Base-by-base conservation (phyloP, 1,139 yeast species). In the Kurtzmaniella quercitrusa region DNA sequence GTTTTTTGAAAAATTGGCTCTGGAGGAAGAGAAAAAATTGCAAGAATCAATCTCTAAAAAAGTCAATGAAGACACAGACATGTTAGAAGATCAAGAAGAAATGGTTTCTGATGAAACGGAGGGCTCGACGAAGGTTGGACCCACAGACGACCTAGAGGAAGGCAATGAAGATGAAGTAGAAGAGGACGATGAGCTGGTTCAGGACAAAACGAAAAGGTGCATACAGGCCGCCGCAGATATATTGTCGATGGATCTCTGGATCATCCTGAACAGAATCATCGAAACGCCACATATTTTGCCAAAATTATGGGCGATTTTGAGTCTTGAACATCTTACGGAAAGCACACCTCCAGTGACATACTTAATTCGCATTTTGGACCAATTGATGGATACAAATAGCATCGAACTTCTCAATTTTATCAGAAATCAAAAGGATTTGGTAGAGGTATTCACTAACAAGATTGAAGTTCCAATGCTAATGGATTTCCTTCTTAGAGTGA, bases 381-480 rank as follows among this genome's bases (percentile, higher is more conserved):
- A 71, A 47, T 56, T 73, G 40, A 66, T 72, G 74, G 76, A 71
- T 40, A 61, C 74, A 11, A 71, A 72, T 49, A 65, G 73, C 51
- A 68, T 71, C 19, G 76, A 71, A 47, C 66, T 79, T 46, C 61
- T 80, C 44, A 76, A 78, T 50, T 80, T 76, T 50, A 68, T 81
- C 34, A 60, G 84, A 47, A 65, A 70, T 34, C 82, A 78, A 53
- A 60, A 63, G 0, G 64, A 66, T 48, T 59, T 81, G 40, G 86
- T 80, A 7, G 84, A 79, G 47, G 65, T 71, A 11, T 79, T 80
- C 52, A 55, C 80, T 38, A 63, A 62, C 33, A 82, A 79, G 51
- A 68, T 80, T 30, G 84, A 78, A 45, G 74, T 78, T 23, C 83
- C 85, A 1, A 74, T 81, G 71, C 54, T 73, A 30, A 71, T 71